Conservation (phyloP, 805 yeast species). For the Candida glaebosa region DNA sequence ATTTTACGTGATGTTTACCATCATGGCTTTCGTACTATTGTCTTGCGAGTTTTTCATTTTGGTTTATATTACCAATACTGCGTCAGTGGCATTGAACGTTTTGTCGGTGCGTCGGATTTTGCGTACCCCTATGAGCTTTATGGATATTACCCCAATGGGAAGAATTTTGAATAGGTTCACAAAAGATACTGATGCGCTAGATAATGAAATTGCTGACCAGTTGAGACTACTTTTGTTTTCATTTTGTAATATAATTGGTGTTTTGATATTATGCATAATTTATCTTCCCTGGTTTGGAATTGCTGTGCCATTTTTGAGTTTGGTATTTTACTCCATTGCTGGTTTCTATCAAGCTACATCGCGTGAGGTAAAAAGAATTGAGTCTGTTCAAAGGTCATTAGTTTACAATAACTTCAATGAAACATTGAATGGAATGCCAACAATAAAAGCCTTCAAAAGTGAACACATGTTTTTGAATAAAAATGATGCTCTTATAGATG, state of each 20-base stretch:
- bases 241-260: slow-evolving; percentile 36
- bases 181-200: slow-evolving; percentile 43
- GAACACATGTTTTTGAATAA: slow-evolving; percentile 33
- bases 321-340: slow-evolving; percentile 35
- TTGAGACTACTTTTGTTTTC: slow-evolving; percentile 40
- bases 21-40: slow-evolving; percentile 36
- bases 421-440: slow-evolving; percentile 44
- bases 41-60: slow-evolving; percentile 39
- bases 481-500: slow-evolving; percentile 41
- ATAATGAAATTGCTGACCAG: slow-evolving; percentile 43
- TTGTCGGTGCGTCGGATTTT: slow-evolving; percentile 35
- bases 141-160: slow-evolving; percentile 43
- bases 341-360: slow-evolving; percentile 47
- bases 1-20: slow-evolving; percentile 32
- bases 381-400: slow-evolving; percentile 45
- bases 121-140: slow-evolving; percentile 41
- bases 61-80: slow-evolving; percentile 39
- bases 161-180: slow-evolving; percentile 43
- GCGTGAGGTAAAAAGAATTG: slow-evolving; percentile 47
- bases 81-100: slow-evolving; percentile 35
- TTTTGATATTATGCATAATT: slow-evolving; percentile 43
- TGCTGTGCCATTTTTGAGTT: slow-evolving; percentile 48
- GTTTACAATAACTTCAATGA: slow-evolving; percentile 50
- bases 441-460: slow-evolving; percentile 42
- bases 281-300: slow-evolving; percentile 55